phyloP scores from a whole-genome alignment of 208 protist species.

The Leishmania aethiopica region DNA sequence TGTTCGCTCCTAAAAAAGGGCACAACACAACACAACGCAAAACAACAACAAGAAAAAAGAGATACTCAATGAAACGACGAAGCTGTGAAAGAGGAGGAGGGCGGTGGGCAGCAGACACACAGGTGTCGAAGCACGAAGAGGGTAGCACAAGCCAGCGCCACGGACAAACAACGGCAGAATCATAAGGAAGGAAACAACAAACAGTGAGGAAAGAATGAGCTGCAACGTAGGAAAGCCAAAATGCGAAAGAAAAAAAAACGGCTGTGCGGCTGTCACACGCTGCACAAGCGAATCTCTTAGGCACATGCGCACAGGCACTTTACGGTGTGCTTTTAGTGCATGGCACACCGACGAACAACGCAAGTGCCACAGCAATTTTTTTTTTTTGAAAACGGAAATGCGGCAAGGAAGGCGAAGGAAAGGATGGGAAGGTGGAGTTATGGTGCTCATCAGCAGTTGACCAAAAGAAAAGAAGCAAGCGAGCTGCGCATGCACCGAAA shows the following conservation, averaged over 20 bases:
- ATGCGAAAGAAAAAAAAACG: background rate
- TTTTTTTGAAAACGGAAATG: background rate
- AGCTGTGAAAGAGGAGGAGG: background rate
- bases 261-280: background rate
- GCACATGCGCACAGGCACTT: background rate
- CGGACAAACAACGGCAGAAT: background rate
- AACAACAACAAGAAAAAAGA: background rate
- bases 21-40: background rate
- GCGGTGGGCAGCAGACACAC: background rate
- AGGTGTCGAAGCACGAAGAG: background rate
- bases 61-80: background rate
- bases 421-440: background rate
- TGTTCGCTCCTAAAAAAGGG: background rate
- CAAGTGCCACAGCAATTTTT: background rate
- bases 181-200: background rate
- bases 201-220: background rate
- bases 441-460: too few species aligned
- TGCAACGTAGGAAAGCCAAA: too few species aligned
- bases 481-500: too few species aligned
- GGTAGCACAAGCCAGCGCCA: background rate
- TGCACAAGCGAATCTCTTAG: background rate
- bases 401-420: slow-evolving; percentile 1
- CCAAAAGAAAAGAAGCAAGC: too few species aligned
- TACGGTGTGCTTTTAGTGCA: background rate
- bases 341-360: background rate